Base-by-base conservation (phyloP, 2,329 filamentous ascomycete species). In the Neonectria punicea region DNA sequence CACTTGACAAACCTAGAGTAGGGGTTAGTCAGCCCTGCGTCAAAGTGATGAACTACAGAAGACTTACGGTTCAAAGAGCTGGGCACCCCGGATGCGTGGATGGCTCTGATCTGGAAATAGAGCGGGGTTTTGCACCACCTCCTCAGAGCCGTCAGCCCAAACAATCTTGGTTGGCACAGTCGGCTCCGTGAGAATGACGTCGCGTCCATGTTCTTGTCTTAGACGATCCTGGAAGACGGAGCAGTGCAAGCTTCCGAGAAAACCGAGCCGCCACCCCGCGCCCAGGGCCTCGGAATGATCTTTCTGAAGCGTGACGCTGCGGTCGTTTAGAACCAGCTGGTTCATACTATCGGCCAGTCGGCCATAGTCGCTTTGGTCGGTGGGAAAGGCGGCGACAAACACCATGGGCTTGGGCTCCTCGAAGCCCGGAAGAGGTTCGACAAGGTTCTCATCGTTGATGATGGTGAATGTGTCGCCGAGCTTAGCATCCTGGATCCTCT, bases 321-420 rank as follows among this genome's bases (percentile, higher is more conserved):
- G 90, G 78, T 99, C 96, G 77, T 99, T 99, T 58, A 99, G 88
- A 2, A 95, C 90, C 14, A 99, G 89, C 77, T 98, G 95, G 66
- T 92, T 91, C 76, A 99, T 98, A 78, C 94, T 97, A 78, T 98
- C 95, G 68, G 97, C 93, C 4, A 99, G 83, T 75, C 94, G 92
- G 47, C 88, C 87, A 76, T 97, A 95, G 78, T 97, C 93, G 72
- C 90, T 85, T 71, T 97, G 94, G 74, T 99, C 94, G 0, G 94
- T 94, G 0, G 96, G 96, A 73, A 97, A 99, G 0, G 96, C 96
- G 1, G 95, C 94, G 4, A 99, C 96, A 72, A 99, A 99, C 5
- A 99, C 96, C 96, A 99, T 99, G 6, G 94, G 92, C 79, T 99
- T 97, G 1, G 96, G 95, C 78, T 99, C 96, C 76, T 97, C 95